These are phyloP conservation scores for Bacterosira constricta DNA, from an alignment of 108 stramenopile genomes.

Conservation along the genomic window DNA sequence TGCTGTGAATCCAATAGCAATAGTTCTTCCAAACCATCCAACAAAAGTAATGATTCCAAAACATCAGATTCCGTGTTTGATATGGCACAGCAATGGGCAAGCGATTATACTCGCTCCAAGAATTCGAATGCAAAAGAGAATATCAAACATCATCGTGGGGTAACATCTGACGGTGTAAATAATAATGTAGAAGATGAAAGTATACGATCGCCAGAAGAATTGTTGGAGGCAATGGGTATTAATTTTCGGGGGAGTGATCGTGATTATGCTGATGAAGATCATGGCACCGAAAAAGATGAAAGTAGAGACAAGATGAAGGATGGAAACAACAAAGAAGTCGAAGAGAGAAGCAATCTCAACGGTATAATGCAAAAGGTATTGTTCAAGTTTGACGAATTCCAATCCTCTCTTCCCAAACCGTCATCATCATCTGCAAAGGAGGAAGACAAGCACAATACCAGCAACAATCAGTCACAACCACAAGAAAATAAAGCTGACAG, in stretches of 20 bases:
- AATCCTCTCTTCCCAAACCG: conserved; percentile 15
- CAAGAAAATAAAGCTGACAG: not conserved
- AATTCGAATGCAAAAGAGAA: not conserved
- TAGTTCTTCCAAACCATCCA: not conserved
- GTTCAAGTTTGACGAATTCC: conserved; percentile 14
- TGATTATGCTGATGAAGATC: too few species aligned
- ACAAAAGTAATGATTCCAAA: too few species aligned
- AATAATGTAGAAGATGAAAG: too few species aligned
- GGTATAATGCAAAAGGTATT: conserved; percentile 7
- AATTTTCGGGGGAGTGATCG: conserved; percentile 6
- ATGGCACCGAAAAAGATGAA: not conserved
- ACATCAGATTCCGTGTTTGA: conserved; percentile 28
- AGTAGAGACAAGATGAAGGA: conserved; percentile 3
- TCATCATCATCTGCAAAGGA: not conserved
- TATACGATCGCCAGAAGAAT: conserved; percentile 23
- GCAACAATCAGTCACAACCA: too few species aligned
- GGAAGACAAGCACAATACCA: too few species aligned
- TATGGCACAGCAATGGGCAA: conserved; percentile 43
- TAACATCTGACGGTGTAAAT: too few species aligned
- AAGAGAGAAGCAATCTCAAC: not conserved
- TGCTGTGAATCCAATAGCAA: not conserved
- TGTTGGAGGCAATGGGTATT: conserved; percentile 3
- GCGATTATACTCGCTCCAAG: not conserved
- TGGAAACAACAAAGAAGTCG: not conserved
- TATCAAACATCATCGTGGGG: too few species aligned